Conservation (phyloP, 2,329 filamentous ascomycete genomes). For the Davidsoniella virescens region DNA sequence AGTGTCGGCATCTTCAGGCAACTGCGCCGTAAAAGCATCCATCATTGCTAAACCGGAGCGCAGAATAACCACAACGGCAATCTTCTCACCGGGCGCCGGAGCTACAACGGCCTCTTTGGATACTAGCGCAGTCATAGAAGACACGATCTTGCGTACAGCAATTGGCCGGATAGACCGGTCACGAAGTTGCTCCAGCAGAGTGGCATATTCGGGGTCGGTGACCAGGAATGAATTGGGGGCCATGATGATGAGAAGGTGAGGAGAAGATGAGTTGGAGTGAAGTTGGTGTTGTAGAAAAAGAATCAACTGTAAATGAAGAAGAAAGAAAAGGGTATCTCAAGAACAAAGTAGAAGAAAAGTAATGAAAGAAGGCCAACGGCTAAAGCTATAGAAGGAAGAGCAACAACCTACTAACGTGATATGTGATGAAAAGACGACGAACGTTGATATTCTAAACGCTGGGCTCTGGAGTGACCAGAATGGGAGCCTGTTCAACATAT, state of each 20-base stretch:
- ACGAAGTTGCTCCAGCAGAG: constrained; percentile 13
- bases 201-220: constrained; percentile 5
- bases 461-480: neutral
- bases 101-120: constrained; percentile 15
- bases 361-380: neutral
- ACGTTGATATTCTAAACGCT: constrained; percentile 4
- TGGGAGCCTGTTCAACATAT: constrained; percentile 5
- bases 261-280: neutral
- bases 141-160: constrained; percentile 16
- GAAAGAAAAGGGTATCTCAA: neutral
- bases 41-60: constrained; percentile 25
- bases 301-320: neutral
- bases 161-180: constrained; percentile 13
- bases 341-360: neutral
- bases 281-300: neutral
- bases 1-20: constrained; percentile 62
- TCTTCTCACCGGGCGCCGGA: constrained; percentile 15
- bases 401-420: no score
- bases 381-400: no score
- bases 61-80: constrained; percentile 21
- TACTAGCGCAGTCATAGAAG: constrained; percentile 16
- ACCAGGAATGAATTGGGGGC: constrained; percentile 8
- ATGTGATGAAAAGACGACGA: constrained; percentile 1
- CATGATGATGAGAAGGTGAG: constrained; percentile 2
- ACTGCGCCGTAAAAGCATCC: constrained; percentile 47